These are phyloP conservation scores for Kitagawia praeruptora DNA, from an alignment of 129 eudicot genomes.

Conservation along the genomic window DNA sequence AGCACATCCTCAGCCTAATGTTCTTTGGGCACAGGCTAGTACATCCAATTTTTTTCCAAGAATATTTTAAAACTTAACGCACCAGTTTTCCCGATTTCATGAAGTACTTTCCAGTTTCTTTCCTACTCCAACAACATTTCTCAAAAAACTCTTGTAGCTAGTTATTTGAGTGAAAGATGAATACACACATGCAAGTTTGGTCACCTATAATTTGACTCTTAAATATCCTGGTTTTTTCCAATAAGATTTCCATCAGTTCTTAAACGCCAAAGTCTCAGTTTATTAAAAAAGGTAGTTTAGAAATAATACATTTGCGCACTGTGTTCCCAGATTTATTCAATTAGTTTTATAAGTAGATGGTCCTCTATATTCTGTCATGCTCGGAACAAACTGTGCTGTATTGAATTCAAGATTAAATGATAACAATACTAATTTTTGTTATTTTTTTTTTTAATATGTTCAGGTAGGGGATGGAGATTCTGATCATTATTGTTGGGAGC, in stretches of 20 bases:
- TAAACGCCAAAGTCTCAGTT: no score
- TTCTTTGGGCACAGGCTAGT: conserved; percentile 67
- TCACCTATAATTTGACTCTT: neutral
- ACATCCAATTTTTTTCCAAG: neutral
- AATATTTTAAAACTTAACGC: neutral
- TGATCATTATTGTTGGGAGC: conserved; percentile 88
- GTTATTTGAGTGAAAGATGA: neutral
- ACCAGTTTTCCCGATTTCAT: neutral
- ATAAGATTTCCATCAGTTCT: neutral
- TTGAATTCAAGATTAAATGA: neutral
- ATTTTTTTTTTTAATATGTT: neutral
- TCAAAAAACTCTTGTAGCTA: no score
- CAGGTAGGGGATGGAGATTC: conserved; percentile 90
- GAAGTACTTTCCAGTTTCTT: neutral
- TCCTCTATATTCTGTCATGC: neutral
- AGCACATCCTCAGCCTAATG: conserved; percentile 68
- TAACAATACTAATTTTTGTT: no score
- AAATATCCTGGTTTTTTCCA: neutral
- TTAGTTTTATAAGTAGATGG: neutral
- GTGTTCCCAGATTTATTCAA: no score
- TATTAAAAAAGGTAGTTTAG: no score
- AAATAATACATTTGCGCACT: no score
- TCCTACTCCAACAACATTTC: neutral
- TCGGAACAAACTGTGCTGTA: neutral
- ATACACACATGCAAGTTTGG: neutral